Conservation (phyloP, 306 rosid species). For the Bauhinia variegata region DNA sequence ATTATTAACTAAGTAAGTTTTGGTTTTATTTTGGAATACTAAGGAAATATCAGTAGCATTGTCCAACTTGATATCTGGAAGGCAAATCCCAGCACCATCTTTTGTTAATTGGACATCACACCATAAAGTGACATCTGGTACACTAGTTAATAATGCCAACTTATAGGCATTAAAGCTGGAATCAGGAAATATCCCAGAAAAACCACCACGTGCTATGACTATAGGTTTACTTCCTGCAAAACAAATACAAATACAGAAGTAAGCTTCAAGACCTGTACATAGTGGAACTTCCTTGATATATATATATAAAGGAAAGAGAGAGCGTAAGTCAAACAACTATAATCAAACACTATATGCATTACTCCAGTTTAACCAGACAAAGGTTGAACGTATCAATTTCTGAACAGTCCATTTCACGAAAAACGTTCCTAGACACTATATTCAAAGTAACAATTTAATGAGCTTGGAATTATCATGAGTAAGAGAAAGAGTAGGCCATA, state of each 20-base stretch:
- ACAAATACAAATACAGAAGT: slow-evolving; percentile 14
- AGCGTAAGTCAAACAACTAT: too few relatives aligned
- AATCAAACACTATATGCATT: too few relatives aligned
- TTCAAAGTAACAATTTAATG: too few relatives aligned
- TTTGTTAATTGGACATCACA: slow-evolving; percentile 92
- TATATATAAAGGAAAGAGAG: too few relatives aligned
- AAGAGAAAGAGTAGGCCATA: too few relatives aligned
- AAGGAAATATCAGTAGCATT: slow-evolving; percentile 36
- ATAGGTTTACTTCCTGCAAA: slow-evolving; percentile 69
- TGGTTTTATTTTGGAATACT: slow-evolving; percentile 1
- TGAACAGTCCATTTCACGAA: too few relatives aligned
- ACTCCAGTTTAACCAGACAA: too few relatives aligned
- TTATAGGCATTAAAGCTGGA: slow-evolving; percentile 52
- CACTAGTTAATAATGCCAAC: slow-evolving; percentile 36
- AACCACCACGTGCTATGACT: slow-evolving; percentile 84
- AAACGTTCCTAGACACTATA: too few relatives aligned
- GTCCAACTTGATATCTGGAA: slow-evolving; percentile 52
- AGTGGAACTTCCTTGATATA: slow-evolving; percentile 8
- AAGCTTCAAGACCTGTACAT: slow-evolving; percentile 19
- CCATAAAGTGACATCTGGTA: slow-evolving; percentile 48
- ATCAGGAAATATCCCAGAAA: slow-evolving; percentile 87
- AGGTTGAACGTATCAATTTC: too few relatives aligned
- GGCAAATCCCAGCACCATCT: slow-evolving; percentile 74
- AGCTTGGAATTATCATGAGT: too few relatives aligned
- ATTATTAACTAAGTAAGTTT: slow-evolving; percentile 41